Conservation (phyloP, 2,329 filamentous ascomycete species). For the Colletotrichum sp. region DNA sequence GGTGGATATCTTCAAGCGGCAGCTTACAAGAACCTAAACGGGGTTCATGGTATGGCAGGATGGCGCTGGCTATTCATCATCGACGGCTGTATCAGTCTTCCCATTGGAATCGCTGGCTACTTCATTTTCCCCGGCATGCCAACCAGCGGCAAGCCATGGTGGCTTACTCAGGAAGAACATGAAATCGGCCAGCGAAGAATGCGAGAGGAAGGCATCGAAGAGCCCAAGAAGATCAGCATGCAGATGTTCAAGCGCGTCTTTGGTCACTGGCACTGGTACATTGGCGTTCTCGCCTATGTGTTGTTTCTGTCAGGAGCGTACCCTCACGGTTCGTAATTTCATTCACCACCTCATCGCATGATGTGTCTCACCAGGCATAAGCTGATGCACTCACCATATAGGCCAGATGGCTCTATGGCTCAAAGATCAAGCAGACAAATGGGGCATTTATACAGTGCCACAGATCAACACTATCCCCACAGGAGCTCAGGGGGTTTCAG, state of each 20-base stretch:
- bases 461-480: slow-evolving; percentile 27
- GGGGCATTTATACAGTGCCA: slow-evolving; percentile 23
- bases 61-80: slow-evolving; percentile 62
- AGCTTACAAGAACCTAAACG: slow-evolving; percentile 54
- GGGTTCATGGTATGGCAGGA: slow-evolving; percentile 49
- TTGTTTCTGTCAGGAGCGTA: slow-evolving; percentile 19
- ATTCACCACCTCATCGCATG: neutral
- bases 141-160: slow-evolving; percentile 38
- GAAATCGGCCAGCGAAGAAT: slow-evolving; percentile 35
- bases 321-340: neutral
- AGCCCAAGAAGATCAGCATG: slow-evolving; percentile 23
- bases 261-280: slow-evolving; percentile 29
- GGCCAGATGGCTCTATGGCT: slow-evolving; percentile 25
- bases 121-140: slow-evolving; percentile 47
- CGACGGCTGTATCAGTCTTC: slow-evolving; percentile 59
- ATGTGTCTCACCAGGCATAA: neutral
- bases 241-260: slow-evolving; percentile 27
- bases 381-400: neutral
- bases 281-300: slow-evolving; percentile 26
- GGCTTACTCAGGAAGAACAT: slow-evolving; percentile 35
- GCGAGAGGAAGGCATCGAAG: slow-evolving; percentile 21
- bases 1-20: slow-evolving; percentile 37
- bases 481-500: slow-evolving; percentile 29
- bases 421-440: slow-evolving; percentile 18
- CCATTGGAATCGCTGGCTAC: slow-evolving; percentile 54